Evolutionary conservation across 2,329 filamentous ascomycete genomes (phyloP).

Genomic region (Phyllosticta paracitricarpa): DNA sequence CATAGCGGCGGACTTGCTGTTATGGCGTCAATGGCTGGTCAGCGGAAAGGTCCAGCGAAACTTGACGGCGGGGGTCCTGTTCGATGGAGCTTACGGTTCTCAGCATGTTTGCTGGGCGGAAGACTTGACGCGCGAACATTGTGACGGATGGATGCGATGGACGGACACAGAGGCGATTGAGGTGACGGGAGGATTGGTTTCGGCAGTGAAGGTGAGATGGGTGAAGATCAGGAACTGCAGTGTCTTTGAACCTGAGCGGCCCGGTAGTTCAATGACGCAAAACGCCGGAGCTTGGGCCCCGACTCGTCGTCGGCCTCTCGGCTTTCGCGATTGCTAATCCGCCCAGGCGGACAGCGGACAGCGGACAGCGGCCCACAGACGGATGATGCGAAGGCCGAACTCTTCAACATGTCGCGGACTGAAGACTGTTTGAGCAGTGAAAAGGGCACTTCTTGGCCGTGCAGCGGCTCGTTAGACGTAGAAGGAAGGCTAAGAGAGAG

Average conservation of each 20-base stretch:
- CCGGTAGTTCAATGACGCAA: background rate
- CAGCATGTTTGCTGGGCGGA: constrained; percentile 33
- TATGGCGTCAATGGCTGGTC: constrained; percentile 9
- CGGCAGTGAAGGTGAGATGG: background rate
- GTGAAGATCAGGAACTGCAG: background rate
- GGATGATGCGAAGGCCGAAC: too few species aligned
- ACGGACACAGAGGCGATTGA: background rate
- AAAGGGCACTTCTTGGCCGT: too few species aligned
- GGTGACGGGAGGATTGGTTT: background rate
- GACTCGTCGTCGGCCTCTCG: background rate
- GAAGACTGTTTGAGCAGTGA: too few species aligned
- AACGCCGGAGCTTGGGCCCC: background rate
- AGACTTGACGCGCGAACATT: constrained; percentile 35
- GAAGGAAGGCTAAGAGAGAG: too few species aligned
- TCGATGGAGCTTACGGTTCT: constrained; percentile 23
- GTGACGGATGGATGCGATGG: constrained; percentile 11
- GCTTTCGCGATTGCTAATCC: background rate
- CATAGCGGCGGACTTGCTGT: constrained; percentile 62
- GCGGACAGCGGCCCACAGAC: too few species aligned
- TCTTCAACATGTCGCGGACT: too few species aligned
- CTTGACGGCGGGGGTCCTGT: constrained; percentile 14
- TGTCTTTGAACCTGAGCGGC: background rate
- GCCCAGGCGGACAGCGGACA: too few species aligned
- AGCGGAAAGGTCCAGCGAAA: constrained; percentile 6
- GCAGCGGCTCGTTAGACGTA: too few species aligned